Conservation (phyloP, 352 stramenopile species). For the Phytophthora tubulina region DNA sequence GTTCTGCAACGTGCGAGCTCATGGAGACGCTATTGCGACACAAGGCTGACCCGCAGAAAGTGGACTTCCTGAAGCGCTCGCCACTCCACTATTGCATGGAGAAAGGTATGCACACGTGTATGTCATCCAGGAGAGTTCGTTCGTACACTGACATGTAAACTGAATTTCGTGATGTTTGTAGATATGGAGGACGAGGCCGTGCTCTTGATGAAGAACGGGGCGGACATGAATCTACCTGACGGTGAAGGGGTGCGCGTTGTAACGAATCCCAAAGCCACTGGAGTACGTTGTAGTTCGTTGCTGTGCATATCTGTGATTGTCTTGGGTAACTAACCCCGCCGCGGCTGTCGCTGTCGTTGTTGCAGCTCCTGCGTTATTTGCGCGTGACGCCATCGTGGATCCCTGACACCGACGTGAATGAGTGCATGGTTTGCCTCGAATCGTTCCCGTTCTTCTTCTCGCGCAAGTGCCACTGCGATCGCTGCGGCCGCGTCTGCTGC, state of each 20-base stretch:
- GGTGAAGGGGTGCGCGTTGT: slow-evolving; percentile 66
- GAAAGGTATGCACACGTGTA: slow-evolving; percentile 52
- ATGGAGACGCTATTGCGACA: slow-evolving; percentile 74
- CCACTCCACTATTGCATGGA: slow-evolving; percentile 82
- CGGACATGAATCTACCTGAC: slow-evolving; percentile 78
- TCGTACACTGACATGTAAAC: background rate
- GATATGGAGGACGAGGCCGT: slow-evolving; percentile 72
- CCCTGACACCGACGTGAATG: slow-evolving; percentile 55
- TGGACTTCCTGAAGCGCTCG: slow-evolving; percentile 81
- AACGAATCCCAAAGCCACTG: slow-evolving; percentile 64
- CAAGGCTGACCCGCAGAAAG: slow-evolving; percentile 57
- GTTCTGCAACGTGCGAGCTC: slow-evolving; percentile 51
- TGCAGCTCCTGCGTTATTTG: slow-evolving; percentile 65
- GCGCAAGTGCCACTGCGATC: slow-evolving; percentile 77
- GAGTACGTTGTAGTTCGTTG: slow-evolving; percentile 47
- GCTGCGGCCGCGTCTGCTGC: slow-evolving; percentile 82
- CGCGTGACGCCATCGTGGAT: slow-evolving; percentile 73
- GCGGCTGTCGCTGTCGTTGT: background rate
- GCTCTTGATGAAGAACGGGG: slow-evolving; percentile 69
- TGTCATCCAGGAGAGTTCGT: background rate
- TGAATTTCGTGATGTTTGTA: slow-evolving; percentile 22
- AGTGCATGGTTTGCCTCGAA: slow-evolving; percentile 83
- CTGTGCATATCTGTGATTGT: background rate
- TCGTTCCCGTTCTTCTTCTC: slow-evolving; percentile 79
- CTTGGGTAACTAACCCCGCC: background rate